Evolutionary conservation across 2,329 filamentous ascomycete genomes (phyloP).

Genomic region (Escovopsis sp.): DNA sequence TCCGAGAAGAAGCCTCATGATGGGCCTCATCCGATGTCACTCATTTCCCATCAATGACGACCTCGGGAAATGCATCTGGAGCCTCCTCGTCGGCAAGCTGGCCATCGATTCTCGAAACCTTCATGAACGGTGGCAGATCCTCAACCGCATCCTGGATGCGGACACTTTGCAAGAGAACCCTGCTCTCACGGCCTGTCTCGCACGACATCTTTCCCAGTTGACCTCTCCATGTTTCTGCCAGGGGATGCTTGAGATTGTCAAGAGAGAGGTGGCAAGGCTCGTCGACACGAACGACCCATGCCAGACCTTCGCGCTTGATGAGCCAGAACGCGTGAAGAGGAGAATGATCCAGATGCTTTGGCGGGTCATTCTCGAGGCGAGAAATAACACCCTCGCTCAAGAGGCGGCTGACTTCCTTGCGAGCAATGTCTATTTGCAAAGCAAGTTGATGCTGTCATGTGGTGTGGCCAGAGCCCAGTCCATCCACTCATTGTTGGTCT

Average conservation of each 20-base stretch:
- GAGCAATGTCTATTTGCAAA: slow-evolving; percentile 51
- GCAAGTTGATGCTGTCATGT: slow-evolving; percentile 32
- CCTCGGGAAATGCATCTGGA: too few relatives aligned
- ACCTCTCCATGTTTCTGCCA: slow-evolving; percentile 41
- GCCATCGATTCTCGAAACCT: too few relatives aligned
- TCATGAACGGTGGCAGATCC: too few relatives aligned
- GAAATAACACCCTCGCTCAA: slow-evolving; percentile 47
- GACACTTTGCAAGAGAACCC: too few relatives aligned
- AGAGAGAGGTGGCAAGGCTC: slow-evolving; percentile 31
- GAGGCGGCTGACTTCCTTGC: slow-evolving; percentile 57
- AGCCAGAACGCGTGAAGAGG: slow-evolving; percentile 34
- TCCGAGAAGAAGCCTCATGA: too few relatives aligned
- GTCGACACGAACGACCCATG: slow-evolving; percentile 22
- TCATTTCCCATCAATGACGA: too few relatives aligned
- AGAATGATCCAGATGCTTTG: slow-evolving; percentile 54
- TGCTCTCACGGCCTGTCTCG: too few relatives aligned
- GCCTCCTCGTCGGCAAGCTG: too few relatives aligned
- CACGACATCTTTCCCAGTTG: slow-evolving; percentile 40
- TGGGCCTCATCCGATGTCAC: too few relatives aligned
- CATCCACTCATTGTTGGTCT: slow-evolving; percentile 55
- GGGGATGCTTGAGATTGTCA: slow-evolving; percentile 48
- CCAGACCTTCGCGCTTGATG: slow-evolving; percentile 28
- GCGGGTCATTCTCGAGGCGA: slow-evolving; percentile 61
- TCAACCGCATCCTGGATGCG: too few relatives aligned
- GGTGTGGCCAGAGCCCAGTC: slow-evolving; percentile 34